Evolutionary conservation across 306 rosid genomes (phyloP).

Genomic region (Cotoneaster glaucophyllus): DNA sequence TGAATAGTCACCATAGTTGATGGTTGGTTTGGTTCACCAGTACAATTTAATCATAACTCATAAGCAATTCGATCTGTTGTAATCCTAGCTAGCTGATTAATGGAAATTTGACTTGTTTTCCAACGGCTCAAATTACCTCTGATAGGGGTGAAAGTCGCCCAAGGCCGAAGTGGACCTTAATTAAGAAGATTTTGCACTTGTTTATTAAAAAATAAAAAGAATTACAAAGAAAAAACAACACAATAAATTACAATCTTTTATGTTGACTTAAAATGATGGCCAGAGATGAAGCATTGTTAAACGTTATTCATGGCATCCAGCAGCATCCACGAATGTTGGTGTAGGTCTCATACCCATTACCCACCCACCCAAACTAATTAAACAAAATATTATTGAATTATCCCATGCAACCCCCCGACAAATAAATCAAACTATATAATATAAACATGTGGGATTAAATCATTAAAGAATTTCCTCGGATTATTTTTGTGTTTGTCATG

Average conservation of each 20-base stretch:
- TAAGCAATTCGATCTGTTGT: background rate
- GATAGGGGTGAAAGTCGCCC: background rate
- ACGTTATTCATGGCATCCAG: background rate
- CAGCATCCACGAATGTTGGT: background rate
- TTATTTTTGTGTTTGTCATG: background rate
- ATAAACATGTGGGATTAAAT: background rate
- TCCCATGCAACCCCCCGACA: background rate
- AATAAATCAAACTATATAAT: background rate
- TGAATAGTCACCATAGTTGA: background rate
- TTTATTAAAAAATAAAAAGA: background rate
- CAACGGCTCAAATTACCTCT: background rate
- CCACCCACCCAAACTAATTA: background rate
- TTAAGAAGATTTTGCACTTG: background rate
- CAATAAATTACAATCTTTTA: background rate
- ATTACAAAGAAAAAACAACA: background rate
- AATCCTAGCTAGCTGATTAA: background rate
- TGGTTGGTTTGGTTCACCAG: background rate
- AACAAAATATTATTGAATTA: background rate
- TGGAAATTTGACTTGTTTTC: background rate
- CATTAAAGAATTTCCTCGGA: background rate
- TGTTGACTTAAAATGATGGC: background rate
- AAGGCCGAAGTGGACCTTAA: too few species aligned
- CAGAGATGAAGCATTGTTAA: background rate
- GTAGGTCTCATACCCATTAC: background rate
- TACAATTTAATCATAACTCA: background rate